These are phyloP conservation scores for Plantago major DNA, from an alignment of 257 asterid genomes.

Conservation along the genomic window DNA sequence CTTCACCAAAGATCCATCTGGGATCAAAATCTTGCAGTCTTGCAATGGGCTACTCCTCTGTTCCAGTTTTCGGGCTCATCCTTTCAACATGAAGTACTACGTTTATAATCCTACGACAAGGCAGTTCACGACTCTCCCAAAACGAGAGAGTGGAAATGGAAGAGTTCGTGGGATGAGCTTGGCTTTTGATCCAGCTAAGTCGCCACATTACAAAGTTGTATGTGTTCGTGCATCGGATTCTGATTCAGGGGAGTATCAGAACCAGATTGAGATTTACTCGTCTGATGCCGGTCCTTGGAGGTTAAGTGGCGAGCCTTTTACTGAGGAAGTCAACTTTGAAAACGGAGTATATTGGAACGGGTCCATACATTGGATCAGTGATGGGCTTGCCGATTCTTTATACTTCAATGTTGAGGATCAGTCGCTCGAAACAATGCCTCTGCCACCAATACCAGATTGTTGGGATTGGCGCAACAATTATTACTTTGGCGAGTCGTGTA, in stretches of 20 bases:
- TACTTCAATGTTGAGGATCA: slow-evolving; percentile 26
- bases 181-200: slow-evolving; percentile 30
- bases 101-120: slow-evolving; percentile 19
- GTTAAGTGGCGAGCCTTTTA: slow-evolving; percentile 15
- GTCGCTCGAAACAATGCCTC: slow-evolving; percentile 18
- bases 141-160: not conserved
- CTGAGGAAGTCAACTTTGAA: slow-evolving; percentile 16
- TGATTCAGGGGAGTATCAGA: slow-evolving; percentile 7
- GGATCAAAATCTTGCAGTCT: slow-evolving; percentile 25
- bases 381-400: slow-evolving; percentile 12
- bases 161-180: slow-evolving; percentile 13
- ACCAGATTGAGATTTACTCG: slow-evolving; percentile 30
- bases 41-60: slow-evolving; percentile 40
- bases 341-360: slow-evolving; percentile 37
- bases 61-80: not conserved
- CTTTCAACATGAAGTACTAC: not conserved
- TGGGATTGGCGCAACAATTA: not conserved
- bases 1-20: slow-evolving; percentile 16
- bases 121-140: not conserved
- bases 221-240: slow-evolving; percentile 7
- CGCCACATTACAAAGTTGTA: slow-evolving; percentile 27
- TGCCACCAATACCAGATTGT: slow-evolving; percentile 12
- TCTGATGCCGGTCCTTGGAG: slow-evolving; percentile 31
- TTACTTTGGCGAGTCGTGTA: slow-evolving; percentile 31
- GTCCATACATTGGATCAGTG: slow-evolving; percentile 29